Evolutionary conservation across 768 basidiomycete genomes (phyloP), one percentile per base, ranked within the genome.

Genomic region (Pleurotus giganteus): DNA sequence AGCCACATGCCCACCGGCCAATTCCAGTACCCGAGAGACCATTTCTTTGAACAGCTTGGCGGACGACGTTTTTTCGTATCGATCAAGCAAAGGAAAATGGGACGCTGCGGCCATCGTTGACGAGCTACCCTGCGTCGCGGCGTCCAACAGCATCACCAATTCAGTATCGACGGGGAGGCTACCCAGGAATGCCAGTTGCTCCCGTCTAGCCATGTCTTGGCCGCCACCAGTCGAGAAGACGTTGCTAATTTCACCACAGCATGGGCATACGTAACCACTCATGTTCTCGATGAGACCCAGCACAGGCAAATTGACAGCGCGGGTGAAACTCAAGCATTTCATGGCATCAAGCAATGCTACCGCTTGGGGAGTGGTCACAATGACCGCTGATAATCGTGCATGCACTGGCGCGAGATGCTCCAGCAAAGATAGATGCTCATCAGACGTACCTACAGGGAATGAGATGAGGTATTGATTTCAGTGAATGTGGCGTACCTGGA

Each of bases 191-290:
- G 65, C 68, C 32, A 98, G 62, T 1, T 76, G 80, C 63, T 95
- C 91, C 47, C 78, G 79, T 58, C 77, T 75, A 3, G 91, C 94
- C 88, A 94, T 86, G 63, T 86, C 89, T 70, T 88, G 84, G 1
- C 95, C 97, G 2, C 97, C 97, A 13, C 94, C 94, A 3, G 85
- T 88, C 6, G 94, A 97, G 69, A 98, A 99, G 52, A 97, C 83
- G 68, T 96, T 92, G 74, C 86, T 92, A 61, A 98, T 76, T 69
- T 98, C 95, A 13, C 92, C 92, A 67, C 97, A 98, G 66, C 95
- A 97, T 42, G 97, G 97, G 65, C 96, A 98, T 17, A 89, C 90
- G 71, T 97, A 98, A 47, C 97, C 97, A 60, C 92, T 91, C 97
- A 98, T 98, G 73, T 98, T 99, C 68, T 98, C 97, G 62, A 99